A percentile compares a stretch with the other conserved stretches of the same genome.
Conservation (phyloP, 2,329 filamentous ascomycete species). For the Immersiporthe knoxdaviesiana region DNA sequence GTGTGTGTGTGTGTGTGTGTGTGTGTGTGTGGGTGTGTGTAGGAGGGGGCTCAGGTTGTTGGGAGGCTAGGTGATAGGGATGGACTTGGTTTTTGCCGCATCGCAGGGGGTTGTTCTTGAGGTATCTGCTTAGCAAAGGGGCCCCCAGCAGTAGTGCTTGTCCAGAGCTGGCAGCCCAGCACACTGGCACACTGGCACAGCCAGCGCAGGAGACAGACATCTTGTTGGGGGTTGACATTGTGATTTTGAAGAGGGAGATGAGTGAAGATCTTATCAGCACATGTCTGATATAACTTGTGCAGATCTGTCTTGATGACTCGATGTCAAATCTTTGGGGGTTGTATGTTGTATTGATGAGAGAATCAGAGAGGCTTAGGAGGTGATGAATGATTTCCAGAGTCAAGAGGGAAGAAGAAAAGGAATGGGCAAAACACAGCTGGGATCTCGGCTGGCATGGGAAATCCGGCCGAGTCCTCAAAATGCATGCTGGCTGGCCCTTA, state of each 20-base stretch:
- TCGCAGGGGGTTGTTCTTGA: background rate
- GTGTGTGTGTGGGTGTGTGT: background rate
- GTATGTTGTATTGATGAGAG: constrained; percentile 7
- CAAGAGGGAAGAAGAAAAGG: background rate
- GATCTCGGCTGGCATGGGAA: background rate
- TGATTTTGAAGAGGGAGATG: background rate
- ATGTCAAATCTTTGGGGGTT: background rate
- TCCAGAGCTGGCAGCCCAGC: background rate
- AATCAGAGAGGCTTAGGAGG: background rate
- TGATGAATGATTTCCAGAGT: background rate
- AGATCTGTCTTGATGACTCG: background rate
- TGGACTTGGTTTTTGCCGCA: background rate
- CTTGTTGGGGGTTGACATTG: background rate
- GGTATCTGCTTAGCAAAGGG: constrained; percentile 11
- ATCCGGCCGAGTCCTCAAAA: background rate
- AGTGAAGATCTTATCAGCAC: background rate
- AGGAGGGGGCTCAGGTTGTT: background rate
- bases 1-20: background rate
- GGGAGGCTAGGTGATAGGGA: background rate
- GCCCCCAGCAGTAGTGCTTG: background rate
- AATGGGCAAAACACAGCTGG: background rate
- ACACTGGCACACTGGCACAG: background rate
- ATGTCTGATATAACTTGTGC: background rate
- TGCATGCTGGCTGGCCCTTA: background rate
- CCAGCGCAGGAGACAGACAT: background rate